phyloP scores from a whole-genome alignment of 352 stramenopile genomes.

The Phytopythium chamaehyphon region DNA sequence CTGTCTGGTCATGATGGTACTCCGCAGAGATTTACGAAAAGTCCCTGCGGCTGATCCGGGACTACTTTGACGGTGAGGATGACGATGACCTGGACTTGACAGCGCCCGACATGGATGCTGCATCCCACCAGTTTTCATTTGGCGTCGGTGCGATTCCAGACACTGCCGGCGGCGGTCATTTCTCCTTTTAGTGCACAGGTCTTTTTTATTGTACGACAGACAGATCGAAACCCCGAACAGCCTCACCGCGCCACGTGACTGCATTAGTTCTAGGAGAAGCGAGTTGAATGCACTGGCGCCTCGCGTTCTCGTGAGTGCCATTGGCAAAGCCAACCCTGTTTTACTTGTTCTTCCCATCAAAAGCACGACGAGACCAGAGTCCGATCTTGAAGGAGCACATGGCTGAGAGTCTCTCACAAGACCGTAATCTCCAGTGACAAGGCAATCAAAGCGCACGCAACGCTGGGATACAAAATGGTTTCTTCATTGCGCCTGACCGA shows the following conservation, averaged over 20 bases:
- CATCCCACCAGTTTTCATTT: constrained; percentile 63
- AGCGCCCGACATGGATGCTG: constrained; percentile 44
- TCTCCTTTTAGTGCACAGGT: not conserved
- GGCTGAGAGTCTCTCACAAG: too few relatives aligned
- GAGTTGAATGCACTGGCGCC: too few relatives aligned
- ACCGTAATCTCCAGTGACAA: not conserved
- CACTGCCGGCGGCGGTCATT: not conserved
- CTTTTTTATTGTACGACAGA: not conserved
- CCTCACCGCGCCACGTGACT: too few relatives aligned
- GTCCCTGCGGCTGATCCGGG: constrained; percentile 94
- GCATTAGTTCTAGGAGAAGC: too few relatives aligned
- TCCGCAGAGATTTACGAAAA: constrained; percentile 89
- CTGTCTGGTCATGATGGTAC: constrained; percentile 4
- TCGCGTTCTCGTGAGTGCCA: too few relatives aligned
- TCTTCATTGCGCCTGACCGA: not conserved
- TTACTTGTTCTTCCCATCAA: not conserved
- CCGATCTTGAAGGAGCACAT: too few relatives aligned
- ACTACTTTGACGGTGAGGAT: constrained; percentile 97
- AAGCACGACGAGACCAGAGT: too few relatives aligned
- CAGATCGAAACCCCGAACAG: not conserved
- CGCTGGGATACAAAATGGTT: not conserved
- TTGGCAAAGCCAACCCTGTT: too few relatives aligned
- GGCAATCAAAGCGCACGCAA: not conserved
- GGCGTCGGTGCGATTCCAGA: constrained; percentile 17
- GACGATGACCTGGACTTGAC: constrained; percentile 90